A percentile compares a stretch with the other conserved stretches of the same genome.
phyloP scores from a whole-genome alignment of 805 yeast genomes.

The Zygosaccharomyces bailii region DNA sequence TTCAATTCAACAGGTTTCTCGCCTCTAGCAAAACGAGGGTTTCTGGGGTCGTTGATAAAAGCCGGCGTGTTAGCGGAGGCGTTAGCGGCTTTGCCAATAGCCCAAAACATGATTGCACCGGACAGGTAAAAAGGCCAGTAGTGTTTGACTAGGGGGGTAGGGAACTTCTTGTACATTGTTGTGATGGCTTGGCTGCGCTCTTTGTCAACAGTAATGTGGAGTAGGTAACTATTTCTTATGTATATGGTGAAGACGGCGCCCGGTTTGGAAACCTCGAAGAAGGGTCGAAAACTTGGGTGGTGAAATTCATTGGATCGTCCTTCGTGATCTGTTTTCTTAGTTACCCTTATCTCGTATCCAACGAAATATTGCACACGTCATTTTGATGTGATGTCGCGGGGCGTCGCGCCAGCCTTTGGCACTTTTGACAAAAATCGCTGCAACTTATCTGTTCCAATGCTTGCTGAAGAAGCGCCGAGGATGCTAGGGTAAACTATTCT shows the following conservation, averaged over 20 bases:
- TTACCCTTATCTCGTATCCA: no score
- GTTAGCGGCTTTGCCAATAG: conserved; percentile 63
- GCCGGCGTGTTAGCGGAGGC: conserved; percentile 71
- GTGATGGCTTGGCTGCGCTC: background rate
- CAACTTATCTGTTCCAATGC: no score
- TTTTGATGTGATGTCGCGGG: no score
- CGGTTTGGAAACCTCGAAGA: background rate
- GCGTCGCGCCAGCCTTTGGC: no score
- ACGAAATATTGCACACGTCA: no score
- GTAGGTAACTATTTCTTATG: background rate
- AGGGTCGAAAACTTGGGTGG: background rate
- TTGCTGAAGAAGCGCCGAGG: no score
- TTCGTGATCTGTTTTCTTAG: background rate
- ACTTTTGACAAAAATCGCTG: no score
- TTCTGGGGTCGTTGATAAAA: conserved; percentile 92
- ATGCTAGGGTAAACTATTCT: no score
- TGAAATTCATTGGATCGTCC: conserved; percentile 6
- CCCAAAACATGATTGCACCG: conserved; percentile 70
- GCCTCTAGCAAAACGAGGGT: conserved; percentile 77
- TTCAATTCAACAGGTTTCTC: conserved; percentile 45
- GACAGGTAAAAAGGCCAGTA: conserved; percentile 90
- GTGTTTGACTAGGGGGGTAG: conserved; percentile 52
- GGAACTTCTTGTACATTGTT: conserved; percentile 40
- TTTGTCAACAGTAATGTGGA: background rate
- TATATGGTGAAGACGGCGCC: background rate